Conservation (phyloP, 805 yeast genomes). For the Suhomyces xylopsoci region DNA sequence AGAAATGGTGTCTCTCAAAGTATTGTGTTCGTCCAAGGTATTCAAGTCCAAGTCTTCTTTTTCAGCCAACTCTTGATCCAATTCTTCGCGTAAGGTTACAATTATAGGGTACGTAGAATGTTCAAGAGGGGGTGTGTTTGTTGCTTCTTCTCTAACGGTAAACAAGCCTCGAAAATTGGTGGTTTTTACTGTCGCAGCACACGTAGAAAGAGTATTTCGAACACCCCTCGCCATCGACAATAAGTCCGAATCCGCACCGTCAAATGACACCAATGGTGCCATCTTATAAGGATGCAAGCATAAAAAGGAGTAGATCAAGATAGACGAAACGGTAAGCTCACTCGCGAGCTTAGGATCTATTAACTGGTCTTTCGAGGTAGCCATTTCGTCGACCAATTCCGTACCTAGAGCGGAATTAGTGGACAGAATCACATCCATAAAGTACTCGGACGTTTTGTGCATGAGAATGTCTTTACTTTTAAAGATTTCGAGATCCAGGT, state of each 20-base stretch:
- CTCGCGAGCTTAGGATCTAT: slow-evolving; percentile 1
- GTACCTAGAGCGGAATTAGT: slow-evolving; percentile 9
- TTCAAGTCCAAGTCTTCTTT: background rate
- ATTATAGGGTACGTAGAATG: slow-evolving; percentile 7
- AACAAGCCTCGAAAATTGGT: slow-evolving; percentile 4
- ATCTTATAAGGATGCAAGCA: slow-evolving; percentile 31
- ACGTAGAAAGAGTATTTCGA: slow-evolving; percentile 2
- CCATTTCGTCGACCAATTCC: background rate
- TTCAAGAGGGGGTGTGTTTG: background rate
- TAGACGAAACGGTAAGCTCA: slow-evolving; percentile 18
- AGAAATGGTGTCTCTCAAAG: slow-evolving; percentile 6
- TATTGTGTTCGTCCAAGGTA: background rate
- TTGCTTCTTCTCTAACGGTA: background rate
- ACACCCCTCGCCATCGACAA: slow-evolving; percentile 20
- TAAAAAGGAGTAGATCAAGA: slow-evolving; percentile 25
- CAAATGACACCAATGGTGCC: slow-evolving; percentile 26
- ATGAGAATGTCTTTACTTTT: slow-evolving; percentile 12
- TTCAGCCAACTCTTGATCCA: background rate
- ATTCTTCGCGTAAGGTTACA: slow-evolving; percentile 4
- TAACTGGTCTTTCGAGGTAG: background rate
- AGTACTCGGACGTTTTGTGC: slow-evolving; percentile 21
- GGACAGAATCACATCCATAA: slow-evolving; percentile 14
- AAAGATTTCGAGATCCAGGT: background rate
- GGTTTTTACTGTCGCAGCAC: background rate
- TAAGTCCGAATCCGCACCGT: slow-evolving; percentile 17